Evolutionary conservation across 2,329 filamentous ascomycete genomes (phyloP).

Genomic region (Esteya vermicola): DNA sequence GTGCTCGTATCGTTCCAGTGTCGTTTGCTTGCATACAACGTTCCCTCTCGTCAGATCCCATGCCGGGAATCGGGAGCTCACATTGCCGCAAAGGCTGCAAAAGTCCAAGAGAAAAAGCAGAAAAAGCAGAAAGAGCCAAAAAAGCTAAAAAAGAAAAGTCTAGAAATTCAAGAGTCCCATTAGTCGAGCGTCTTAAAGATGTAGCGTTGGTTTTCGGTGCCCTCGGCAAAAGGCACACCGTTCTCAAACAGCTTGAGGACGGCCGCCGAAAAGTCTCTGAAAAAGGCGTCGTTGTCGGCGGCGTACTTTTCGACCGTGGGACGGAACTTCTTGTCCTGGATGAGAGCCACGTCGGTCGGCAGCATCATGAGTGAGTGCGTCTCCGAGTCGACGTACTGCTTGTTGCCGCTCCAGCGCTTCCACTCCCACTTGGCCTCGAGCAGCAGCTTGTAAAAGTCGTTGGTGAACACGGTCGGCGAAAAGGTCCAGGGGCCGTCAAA

Average conservation of each 20-base stretch:
- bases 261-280: slow-evolving; percentile 77
- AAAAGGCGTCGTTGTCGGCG: slow-evolving; percentile 81
- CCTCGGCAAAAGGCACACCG: slow-evolving; percentile 72
- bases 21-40: too few species aligned
- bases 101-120: too few species aligned
- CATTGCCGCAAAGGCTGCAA: too few species aligned
- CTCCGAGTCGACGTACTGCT: slow-evolving; percentile 78
- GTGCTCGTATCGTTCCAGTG: too few species aligned
- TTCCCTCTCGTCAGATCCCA: too few species aligned
- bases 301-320: slow-evolving; percentile 74
- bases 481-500: slow-evolving; percentile 87
- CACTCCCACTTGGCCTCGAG: slow-evolving; percentile 85
- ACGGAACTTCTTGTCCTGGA: slow-evolving; percentile 80
- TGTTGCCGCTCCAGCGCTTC: slow-evolving; percentile 83
- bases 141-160: too few species aligned
- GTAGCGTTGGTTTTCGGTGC: slow-evolving; percentile 39
- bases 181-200: slow-evolving; percentile 46
- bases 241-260: slow-evolving; percentile 80
- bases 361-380: slow-evolving; percentile 95
- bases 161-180: slow-evolving; percentile 10
- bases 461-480: slow-evolving; percentile 80
- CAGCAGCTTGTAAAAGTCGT: slow-evolving; percentile 86
- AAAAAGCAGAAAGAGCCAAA: too few species aligned
- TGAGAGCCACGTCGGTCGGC: slow-evolving; percentile 74
- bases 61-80: too few species aligned